Evolutionary conservation across 2,329 filamentous ascomycete genomes (phyloP).

Genomic region (Fusarium penzigii): DNA sequence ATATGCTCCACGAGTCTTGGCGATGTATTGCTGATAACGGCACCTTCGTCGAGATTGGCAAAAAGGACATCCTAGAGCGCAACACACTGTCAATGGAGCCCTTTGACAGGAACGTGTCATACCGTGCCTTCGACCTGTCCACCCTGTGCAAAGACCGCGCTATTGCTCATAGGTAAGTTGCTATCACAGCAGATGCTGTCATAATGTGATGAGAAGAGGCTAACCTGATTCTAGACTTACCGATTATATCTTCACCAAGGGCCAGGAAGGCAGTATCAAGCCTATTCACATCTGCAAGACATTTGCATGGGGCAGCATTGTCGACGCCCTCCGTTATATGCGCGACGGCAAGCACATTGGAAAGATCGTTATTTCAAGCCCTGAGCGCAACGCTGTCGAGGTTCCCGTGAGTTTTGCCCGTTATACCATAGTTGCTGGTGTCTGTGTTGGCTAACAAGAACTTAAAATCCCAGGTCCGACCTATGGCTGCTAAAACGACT

Average conservation of each 20-base stretch:
- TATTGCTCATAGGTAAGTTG: no score
- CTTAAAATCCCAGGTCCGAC: no score
- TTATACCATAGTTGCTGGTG: neutral
- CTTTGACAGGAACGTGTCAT: slow-evolving; percentile 3
- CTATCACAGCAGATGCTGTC: no score
- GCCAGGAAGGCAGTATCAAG: slow-evolving; percentile 4
- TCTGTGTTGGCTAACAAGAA: slow-evolving; percentile 1
- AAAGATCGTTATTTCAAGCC: slow-evolving; percentile 9
- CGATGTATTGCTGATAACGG: slow-evolving; percentile 7
- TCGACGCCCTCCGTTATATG: slow-evolving; percentile 7
- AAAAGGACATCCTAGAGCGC: slow-evolving; percentile 1
- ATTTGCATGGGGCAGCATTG: slow-evolving; percentile 3
- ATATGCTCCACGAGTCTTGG: neutral
- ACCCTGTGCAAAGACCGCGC: no score
- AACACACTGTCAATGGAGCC: slow-evolving; percentile 1
- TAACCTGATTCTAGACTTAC: no score
- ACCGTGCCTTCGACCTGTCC: slow-evolving; percentile 1
- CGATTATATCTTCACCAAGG: no score
- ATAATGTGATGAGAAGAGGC: no score
- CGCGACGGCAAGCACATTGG: slow-evolving; percentile 7
- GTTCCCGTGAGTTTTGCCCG: no score
- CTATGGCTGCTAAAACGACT: no score
- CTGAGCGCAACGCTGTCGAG: no score
- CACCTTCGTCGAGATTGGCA: slow-evolving; percentile 5
- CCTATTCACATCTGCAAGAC: slow-evolving; percentile 1